phyloP scores from a whole-genome alignment of 106 monocot species.

The Dendrobium huoshanense region DNA sequence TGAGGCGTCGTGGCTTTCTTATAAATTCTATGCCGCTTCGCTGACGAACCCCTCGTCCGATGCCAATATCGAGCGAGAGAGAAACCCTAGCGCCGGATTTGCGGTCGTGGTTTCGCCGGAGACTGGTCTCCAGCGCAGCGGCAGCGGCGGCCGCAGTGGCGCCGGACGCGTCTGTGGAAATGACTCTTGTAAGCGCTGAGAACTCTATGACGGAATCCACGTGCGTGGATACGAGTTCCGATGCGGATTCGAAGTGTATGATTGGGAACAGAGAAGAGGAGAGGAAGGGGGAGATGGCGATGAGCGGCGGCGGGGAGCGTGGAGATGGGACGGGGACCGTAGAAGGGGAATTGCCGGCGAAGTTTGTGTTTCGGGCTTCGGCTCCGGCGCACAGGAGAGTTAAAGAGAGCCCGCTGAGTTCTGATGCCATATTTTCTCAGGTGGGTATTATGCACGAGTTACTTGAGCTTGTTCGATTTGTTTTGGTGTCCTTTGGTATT shows the following conservation, averaged over 20 bases:
- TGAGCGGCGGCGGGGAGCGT: neutral
- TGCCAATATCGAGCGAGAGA: constrained; percentile 30
- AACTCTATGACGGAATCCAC: constrained; percentile 10
- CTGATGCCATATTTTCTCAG: constrained; percentile 83
- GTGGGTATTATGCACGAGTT: constrained; percentile 12
- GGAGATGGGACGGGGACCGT: neutral
- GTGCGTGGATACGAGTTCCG: constrained; percentile 25
- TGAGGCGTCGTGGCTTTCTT: neutral
- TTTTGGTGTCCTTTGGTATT: neutral
- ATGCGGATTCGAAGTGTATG: constrained; percentile 8
- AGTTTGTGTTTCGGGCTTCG: constrained; percentile 53
- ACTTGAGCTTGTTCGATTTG: neutral
- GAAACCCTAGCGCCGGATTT: constrained; percentile 8
- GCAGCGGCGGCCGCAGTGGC: constrained; percentile 1
- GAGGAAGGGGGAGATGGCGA: constrained; percentile 5
- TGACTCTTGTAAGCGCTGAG: neutral
- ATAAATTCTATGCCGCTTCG: neutral
- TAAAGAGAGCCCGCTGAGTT: constrained; percentile 93
- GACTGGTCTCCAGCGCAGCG: constrained; percentile 5
- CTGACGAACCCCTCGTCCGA: constrained; percentile 10
- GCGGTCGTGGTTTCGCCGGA: constrained; percentile 15
- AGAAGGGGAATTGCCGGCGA: neutral
- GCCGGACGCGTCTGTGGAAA: constrained; percentile 8
- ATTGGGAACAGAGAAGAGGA: neutral
- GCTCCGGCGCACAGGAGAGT: constrained; percentile 71